phyloP scores from a whole-genome alignment of 208 protist genomes.

The Tritrichomonas musculus region DNA sequence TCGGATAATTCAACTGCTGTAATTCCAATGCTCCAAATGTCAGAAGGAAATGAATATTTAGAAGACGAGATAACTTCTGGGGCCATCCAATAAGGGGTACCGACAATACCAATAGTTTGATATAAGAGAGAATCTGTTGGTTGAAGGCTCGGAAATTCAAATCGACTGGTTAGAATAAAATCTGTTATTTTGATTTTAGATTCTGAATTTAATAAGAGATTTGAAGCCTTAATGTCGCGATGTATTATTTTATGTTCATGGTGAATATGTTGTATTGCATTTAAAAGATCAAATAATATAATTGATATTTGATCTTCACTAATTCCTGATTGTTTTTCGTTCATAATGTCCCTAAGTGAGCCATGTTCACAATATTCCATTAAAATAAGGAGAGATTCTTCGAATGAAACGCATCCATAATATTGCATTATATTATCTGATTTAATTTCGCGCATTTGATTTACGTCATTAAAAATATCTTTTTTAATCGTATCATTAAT shows the following conservation, averaged over 20 bases:
- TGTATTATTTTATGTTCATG: constrained; percentile 43
- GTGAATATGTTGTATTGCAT: constrained; percentile 38
- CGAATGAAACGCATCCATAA: not conserved
- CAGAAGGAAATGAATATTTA: constrained; percentile 50
- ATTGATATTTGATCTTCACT: not conserved
- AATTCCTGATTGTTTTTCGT: not conserved
- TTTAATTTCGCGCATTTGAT: not conserved
- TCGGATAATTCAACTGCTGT: constrained; percentile 55
- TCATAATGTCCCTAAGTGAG: not conserved
- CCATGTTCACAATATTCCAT: constrained; percentile 9
- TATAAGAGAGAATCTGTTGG: not conserved
- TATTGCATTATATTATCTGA: not conserved
- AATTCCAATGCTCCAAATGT: constrained; percentile 62
- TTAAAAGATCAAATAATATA: not conserved
- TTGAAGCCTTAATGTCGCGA: constrained; percentile 48
- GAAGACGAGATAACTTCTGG: constrained; percentile 52
- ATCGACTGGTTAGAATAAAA: constrained; percentile 46
- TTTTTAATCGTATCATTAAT: not conserved
- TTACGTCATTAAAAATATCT: not conserved
- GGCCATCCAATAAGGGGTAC: constrained; percentile 59
- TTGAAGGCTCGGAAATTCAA: not conserved
- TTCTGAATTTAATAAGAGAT: constrained; percentile 43
- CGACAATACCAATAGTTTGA: constrained; percentile 47
- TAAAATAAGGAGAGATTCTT: not conserved
- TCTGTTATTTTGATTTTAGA: constrained; percentile 51